phyloP scores from a whole-genome alignment of 177 flowering plant genomes.

The Vitis hybrid region DNA sequence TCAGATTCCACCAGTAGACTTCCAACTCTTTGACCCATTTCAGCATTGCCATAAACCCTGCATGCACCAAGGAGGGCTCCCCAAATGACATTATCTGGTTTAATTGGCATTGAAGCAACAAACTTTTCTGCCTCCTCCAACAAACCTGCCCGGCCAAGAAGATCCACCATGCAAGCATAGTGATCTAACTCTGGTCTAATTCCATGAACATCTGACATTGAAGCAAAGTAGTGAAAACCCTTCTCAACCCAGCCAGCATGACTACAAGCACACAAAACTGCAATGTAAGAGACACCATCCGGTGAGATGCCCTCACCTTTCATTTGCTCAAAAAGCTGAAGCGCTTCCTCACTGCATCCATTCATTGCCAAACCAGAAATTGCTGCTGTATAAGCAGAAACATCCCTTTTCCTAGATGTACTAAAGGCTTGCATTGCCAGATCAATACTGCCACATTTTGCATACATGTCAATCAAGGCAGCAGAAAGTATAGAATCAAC shows the following conservation, averaged over 20 bases:
- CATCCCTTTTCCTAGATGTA: constrained; percentile 2
- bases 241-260: constrained; percentile 15
- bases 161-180: constrained; percentile 22
- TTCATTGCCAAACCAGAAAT: constrained; percentile 10
- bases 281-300: constrained; percentile 8
- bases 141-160: constrained; percentile 9
- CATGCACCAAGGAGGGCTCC: constrained; percentile 16
- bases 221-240: constrained; percentile 11
- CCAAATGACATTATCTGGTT: constrained; percentile 5
- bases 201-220: constrained; percentile 5
- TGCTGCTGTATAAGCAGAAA: not conserved
- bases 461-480: constrained; percentile 8
- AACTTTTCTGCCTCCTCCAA: constrained; percentile 5
- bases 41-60: constrained; percentile 11
- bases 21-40: constrained; percentile 12
- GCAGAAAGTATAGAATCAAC: constrained; percentile 1
- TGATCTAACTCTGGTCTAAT: constrained; percentile 13
- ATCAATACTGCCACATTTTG: constrained; percentile 4
- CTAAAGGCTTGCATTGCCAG: constrained; percentile 2
- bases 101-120: constrained; percentile 1
- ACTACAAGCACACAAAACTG: constrained; percentile 16
- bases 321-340: constrained; percentile 6
- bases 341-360: constrained; percentile 3
- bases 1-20: constrained; percentile 8
- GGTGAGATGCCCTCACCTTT: constrained; percentile 6